Conservation (phyloP, 192 early-diverging fungal species). For the Linnemannia hyalina region DNA sequence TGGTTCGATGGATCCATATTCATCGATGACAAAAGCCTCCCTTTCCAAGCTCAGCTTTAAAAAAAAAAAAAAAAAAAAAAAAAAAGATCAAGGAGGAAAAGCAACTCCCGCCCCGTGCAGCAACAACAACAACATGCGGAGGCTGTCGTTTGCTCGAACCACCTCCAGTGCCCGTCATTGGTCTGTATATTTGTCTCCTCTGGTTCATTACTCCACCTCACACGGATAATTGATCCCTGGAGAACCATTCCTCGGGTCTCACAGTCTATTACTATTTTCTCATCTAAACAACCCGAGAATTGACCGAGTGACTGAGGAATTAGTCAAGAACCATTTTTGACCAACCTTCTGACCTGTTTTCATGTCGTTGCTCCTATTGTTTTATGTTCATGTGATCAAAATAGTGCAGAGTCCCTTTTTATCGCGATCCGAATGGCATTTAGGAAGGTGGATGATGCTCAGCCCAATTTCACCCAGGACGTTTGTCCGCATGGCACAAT, state of each 20-base stretch:
- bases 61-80: not conserved
- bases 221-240: not conserved
- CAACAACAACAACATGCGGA: not conserved
- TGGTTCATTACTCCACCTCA: not conserved
- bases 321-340: too few species aligned
- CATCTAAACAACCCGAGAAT: not conserved
- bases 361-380: too few species aligned
- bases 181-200: not conserved
- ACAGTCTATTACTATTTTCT: not conserved
- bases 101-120: not conserved
- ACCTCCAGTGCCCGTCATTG: not conserved
- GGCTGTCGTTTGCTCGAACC: too few species aligned
- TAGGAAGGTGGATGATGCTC: not conserved
- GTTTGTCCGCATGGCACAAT: not conserved
- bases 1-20: not conserved
- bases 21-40: not conserved
- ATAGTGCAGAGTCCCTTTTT: too few species aligned
- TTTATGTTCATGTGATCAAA: too few species aligned
- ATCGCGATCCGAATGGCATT: too few species aligned
- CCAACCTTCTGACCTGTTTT: too few species aligned
- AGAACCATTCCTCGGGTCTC: not conserved
- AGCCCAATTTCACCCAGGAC: not conserved
- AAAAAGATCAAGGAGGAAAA: not conserved
- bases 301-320: too few species aligned
- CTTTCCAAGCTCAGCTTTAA: not conserved